Evolutionary conservation across 768 basidiomycete species (phyloP).

Genomic region (Astraeus odoratus): DNA sequence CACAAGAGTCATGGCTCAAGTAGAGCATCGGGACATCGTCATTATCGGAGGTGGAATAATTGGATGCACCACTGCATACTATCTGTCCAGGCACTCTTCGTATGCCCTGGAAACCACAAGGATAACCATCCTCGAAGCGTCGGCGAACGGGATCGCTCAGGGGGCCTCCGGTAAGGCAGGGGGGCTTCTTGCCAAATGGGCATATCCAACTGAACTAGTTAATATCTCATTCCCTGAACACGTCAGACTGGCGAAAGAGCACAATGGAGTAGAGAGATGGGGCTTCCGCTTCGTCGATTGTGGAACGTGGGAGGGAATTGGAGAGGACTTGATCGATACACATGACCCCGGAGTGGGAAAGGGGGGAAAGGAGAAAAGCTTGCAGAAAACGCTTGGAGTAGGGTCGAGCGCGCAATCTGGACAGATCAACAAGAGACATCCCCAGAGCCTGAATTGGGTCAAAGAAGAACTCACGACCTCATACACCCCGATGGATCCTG

Average conservation of each 20-base stretch:
- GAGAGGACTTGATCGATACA: conserved; percentile 26
- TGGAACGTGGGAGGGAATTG: conserved; percentile 66
- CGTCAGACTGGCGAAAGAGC: conserved; percentile 59
- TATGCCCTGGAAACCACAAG: conserved; percentile 33
- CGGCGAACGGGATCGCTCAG: conserved; percentile 57
- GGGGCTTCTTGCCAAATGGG: conserved; percentile 82
- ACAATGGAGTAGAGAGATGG: conserved; percentile 68
- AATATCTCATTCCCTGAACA: conserved; percentile 64
- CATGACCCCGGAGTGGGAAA: conserved; percentile 20
- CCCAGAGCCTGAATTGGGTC: conserved; percentile 49
- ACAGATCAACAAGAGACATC: conserved; percentile 27
- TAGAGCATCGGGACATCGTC: conserved; percentile 40
- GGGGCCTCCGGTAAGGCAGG: conserved; percentile 84
- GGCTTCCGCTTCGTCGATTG: conserved; percentile 76
- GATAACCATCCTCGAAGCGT: conserved; percentile 69
- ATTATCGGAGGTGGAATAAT: conserved; percentile 86
- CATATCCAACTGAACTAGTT: conserved; percentile 65
- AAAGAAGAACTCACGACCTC: conserved; percentile 49
- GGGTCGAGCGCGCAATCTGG: conserved; percentile 12
- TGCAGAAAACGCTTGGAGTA: conserved; percentile 51
- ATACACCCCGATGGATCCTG: conserved; percentile 56
- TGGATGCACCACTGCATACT: conserved; percentile 79
- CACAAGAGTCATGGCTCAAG: background rate
- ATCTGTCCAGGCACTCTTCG: conserved; percentile 53
- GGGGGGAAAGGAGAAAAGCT: conserved; percentile 36